These are phyloP conservation scores for Truncatella angustata DNA, from an alignment of 2,329 filamentous ascomycete species.

Conservation along the genomic window DNA sequence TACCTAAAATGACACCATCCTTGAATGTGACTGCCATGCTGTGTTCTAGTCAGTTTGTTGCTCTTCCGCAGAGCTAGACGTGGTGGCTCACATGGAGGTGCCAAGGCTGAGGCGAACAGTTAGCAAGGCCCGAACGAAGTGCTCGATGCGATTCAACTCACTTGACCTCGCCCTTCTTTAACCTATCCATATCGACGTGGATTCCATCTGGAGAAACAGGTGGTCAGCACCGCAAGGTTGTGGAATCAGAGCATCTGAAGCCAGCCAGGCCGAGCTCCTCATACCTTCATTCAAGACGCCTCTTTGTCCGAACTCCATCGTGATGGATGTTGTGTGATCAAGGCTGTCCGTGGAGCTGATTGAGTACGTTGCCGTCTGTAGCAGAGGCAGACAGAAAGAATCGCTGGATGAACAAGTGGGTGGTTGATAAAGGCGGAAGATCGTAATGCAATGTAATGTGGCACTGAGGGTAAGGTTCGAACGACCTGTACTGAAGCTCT, in stretches of 20 bases:
- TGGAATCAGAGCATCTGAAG: slow-evolving; percentile 18
- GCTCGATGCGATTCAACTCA: slow-evolving; percentile 47
- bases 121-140: not conserved
- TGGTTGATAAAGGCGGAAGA: not conserved
- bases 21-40: slow-evolving; percentile 99
- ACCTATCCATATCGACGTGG: slow-evolving; percentile 96
- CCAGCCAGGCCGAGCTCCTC: slow-evolving; percentile 16
- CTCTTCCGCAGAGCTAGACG: slow-evolving; percentile 4
- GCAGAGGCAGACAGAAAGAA: no score
- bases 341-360: no score
- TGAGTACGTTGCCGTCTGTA: no score
- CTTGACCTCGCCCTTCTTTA: slow-evolving; percentile 99
- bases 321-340: slow-evolving; percentile 14
- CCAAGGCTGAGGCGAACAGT: slow-evolving; percentile 63
- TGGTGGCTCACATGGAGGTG: slow-evolving; percentile 81
- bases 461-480: not conserved
- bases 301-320: slow-evolving; percentile 63
- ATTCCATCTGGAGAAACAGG: slow-evolving; percentile 75
- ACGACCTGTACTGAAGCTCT: slow-evolving; percentile 6
- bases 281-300: slow-evolving; percentile 64
- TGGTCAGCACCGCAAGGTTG: slow-evolving; percentile 20
- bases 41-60: slow-evolving; percentile 19
- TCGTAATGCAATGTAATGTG: not conserved
- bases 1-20: slow-evolving; percentile 90
- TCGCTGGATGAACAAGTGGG: not conserved